Evolutionary conservation across 2,329 filamentous ascomycete species (phyloP).

Genomic region (Ophiostoma sp.): DNA sequence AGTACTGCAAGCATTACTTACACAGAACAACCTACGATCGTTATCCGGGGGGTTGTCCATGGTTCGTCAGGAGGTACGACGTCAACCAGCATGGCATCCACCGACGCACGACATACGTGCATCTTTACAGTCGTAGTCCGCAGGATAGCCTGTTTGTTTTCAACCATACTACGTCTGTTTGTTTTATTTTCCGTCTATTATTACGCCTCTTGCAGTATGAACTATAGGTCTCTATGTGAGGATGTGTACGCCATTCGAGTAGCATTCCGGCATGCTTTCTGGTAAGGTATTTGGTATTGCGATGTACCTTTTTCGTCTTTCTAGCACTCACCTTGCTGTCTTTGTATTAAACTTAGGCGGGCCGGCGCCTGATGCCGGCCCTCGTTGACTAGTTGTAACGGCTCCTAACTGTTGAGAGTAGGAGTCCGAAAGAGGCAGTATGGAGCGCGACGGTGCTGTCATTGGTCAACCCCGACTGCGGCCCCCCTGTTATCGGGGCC

Average conservation of each 20-base stretch:
- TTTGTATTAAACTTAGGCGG: constrained; percentile 2
- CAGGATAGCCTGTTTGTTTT: not conserved
- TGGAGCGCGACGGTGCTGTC: not conserved
- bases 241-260: not conserved
- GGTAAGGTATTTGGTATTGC: not conserved
- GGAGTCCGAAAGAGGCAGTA: not conserved
- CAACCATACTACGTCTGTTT: too few species aligned
- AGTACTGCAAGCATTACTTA: not conserved
- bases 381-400: constrained; percentile 1
- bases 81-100: not conserved
- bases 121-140: not conserved
- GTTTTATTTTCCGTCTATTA: not conserved
- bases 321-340: not conserved
- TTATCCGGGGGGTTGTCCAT: not conserved
- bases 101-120: not conserved
- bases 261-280: not conserved
- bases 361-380: not conserved
- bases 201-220: too few species aligned
- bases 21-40: not conserved
- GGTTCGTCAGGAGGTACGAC: not conserved
- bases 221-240: too few species aligned
- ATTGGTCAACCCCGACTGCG: not conserved
- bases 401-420: not conserved
- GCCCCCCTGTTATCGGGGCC: not conserved
- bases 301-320: not conserved